Evolutionary conservation across 2,329 filamentous ascomycete species (phyloP), one percentile per base, ranked within the genome.

Genomic region (Hypoxylon sp.): DNA sequence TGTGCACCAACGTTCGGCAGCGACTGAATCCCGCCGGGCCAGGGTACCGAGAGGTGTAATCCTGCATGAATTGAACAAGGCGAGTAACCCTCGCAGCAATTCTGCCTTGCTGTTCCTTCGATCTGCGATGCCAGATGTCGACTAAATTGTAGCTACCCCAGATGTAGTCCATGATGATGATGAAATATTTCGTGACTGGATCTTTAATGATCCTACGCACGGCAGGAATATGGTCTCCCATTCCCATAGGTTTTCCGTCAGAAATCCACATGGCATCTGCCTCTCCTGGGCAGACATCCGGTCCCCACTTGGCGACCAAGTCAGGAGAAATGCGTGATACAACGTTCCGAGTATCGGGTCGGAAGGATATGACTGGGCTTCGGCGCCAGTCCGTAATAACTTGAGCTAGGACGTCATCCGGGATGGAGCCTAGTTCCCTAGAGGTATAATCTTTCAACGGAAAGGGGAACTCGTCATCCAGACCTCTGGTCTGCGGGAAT

Each of bases 131-230:
- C 66, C 58, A 66, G 14, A 53, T n/a, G n/a, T 60, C 48, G 26
- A 47, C 24, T 11, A 69, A 42, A 19, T 57, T 53, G 4, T n/a
- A 11, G 8, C 67, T 53, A 2, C 67, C 58, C 2, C 47, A 3
- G 39, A 66, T 57, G 37, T 66, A 58, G 22, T 69, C 59, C 62
- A 69, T 69, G 22, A 63, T 54, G 29, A 69, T 51, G 29, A 63
- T 42, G 2, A 44, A 6, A 13, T 24, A 24, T 14, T 26, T 22
- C 3, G 52, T 55, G 26, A 22, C 13, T 17, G 14, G 19, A n/a
- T 64, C 57, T 26, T 46, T 35, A 9, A 68, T 33, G 26, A 46
- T 5, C n/a, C n/a, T 62, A 4, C 33, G 58, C 33, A 64, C 39
- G n/a, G 9, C 5, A 14, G 59, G 67, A 19, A 66, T 47, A 19